These are phyloP conservation scores for Geotrichum bryndzae DNA, from an alignment of 1,139 yeast genomes.

Conservation along the genomic window DNA sequence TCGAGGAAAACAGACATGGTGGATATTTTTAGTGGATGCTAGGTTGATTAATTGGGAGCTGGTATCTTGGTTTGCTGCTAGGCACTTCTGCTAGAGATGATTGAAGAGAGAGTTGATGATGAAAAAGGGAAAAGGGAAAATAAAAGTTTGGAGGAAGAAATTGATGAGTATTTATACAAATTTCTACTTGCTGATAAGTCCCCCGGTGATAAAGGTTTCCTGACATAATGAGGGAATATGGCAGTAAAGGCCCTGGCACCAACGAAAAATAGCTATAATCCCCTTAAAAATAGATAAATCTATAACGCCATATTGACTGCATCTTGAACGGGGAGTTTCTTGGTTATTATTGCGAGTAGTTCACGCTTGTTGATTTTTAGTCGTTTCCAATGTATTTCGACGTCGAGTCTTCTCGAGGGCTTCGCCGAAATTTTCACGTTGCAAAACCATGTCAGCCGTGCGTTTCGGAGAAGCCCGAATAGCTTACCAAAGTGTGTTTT, in stretches of 20 bases:
- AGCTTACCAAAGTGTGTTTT: background rate
- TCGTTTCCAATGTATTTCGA: no score
- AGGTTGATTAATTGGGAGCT: background rate
- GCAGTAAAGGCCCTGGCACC: no score
- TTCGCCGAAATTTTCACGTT: background rate
- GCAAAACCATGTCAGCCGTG: background rate
- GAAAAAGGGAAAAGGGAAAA: background rate
- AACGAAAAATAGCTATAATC: no score
- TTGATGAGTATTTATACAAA: background rate
- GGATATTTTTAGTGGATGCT: background rate
- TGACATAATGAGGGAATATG: background rate
- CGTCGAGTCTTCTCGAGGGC: background rate
- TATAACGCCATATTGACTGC: no score
- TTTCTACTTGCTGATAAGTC: background rate
- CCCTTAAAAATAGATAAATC: no score
- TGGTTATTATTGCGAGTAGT: no score
- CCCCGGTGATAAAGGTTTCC: background rate
- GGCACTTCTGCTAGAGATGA: background rate
- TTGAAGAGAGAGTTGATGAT: background rate
- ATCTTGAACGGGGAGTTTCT: no score
- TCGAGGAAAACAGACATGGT: constrained; percentile 3
- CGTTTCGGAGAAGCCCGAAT: background rate
- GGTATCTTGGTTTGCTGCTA: background rate
- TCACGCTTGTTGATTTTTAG: no score
- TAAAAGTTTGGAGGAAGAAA: background rate